Conservation (phyloP, 306 rosid species). For the Citrullus mucosospermus region DNA sequence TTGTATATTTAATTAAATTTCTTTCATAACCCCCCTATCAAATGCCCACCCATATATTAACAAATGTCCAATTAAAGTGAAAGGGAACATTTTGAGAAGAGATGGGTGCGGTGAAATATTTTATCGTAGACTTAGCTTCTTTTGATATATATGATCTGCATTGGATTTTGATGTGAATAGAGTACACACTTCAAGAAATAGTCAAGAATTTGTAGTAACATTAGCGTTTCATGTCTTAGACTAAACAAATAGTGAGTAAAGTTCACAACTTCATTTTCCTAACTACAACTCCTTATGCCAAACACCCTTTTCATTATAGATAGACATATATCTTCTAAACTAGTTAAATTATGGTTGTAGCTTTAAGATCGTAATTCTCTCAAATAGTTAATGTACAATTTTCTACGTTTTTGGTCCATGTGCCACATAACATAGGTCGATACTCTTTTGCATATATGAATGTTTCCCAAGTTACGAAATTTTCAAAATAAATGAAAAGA, state of each 20-base stretch:
- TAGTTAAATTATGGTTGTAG: no score
- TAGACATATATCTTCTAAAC: no score
- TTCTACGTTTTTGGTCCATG: not conserved
- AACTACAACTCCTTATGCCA: no score
- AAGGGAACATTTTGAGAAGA: not conserved
- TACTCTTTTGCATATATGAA: not conserved
- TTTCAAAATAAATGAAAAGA: not conserved
- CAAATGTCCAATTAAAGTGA: not conserved
- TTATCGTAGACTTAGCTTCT: not conserved
- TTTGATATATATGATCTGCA: not conserved
- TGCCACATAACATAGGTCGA: not conserved
- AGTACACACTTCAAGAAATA: not conserved
- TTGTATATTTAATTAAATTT: not conserved
- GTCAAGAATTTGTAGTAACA: not conserved
- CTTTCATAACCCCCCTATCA: not conserved
- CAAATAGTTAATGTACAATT: not conserved
- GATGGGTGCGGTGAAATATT: not conserved
- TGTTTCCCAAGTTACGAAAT: not conserved
- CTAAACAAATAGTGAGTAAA: no score
- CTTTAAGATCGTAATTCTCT: not conserved
- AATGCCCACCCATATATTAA: not conserved
- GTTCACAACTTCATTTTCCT: no score
- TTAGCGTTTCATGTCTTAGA: not conserved
- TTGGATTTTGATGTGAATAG: not conserved
- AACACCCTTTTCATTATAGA: no score